Base-by-base conservation (phyloP, 2,329 filamentous ascomycete species). In the Fulvia fulva region DNA sequence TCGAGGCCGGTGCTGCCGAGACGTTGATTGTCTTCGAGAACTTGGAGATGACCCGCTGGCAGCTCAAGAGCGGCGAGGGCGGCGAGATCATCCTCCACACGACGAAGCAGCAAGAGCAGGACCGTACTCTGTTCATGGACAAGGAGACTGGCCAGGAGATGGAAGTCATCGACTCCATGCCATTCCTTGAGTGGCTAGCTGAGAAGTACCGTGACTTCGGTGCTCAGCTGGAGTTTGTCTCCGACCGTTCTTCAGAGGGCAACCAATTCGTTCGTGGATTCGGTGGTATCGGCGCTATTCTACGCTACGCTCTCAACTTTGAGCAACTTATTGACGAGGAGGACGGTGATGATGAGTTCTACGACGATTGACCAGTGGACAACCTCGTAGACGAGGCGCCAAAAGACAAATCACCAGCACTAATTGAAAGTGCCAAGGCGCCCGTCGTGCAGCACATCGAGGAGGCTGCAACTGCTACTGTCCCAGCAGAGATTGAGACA, bases 241-340 rank as follows among this genome's bases (percentile, higher is more conserved):
- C 94, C 51, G 95, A 99, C 75, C 88, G 91, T 66, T 97, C 93
- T 61, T 96, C 90, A 61, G 94, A 99, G 80, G 94, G 94, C 74
- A 99, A 99, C 80, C 94, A 99, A 81, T 99, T 99, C 78, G 94
- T 99, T 72, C 97, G 97, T 82, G 94, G 94, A 64, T 99, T 99
- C 73, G 94, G 94, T 87, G 94, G 94, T 73, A 96, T 99, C 70
- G 94, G 94, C 67, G 93, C 93, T 65, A 88, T 99, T 72, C 86
- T 99, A 74, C 91, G 94, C 69, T 99, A 99, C 87, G 97, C 97
- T 83, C 91, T 99, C 83, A 99, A 99, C 83, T 99, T 99, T 80
- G 95, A 99, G 80, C 95, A 99, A 78, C 84, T 99, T 77, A 89
- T 88, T 77, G 94, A 97, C 76, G 83, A 89, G 72, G 86, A 89